Conservation (phyloP, 2,329 filamentous ascomycete genomes). For the Penicillium sp. region DNA sequence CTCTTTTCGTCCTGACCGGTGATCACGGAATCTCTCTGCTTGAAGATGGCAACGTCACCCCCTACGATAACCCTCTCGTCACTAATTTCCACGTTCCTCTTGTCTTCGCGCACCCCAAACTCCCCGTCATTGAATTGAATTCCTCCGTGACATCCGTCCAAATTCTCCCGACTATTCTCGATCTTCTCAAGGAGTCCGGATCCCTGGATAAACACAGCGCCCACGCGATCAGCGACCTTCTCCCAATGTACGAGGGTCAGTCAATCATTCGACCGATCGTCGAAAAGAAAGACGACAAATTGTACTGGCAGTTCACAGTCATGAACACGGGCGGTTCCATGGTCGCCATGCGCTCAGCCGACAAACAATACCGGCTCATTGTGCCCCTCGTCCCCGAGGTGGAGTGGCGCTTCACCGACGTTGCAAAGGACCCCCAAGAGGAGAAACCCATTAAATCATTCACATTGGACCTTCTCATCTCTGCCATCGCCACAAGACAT, state of each 20-base stretch:
- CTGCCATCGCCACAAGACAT: slow-evolving; percentile 25
- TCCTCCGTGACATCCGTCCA: slow-evolving; percentile 27
- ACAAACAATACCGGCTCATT: slow-evolving; percentile 66
- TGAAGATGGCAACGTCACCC: slow-evolving; percentile 26
- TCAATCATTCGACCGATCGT: slow-evolving; percentile 46
- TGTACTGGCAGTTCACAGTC: slow-evolving; percentile 35
- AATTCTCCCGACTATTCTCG: slow-evolving; percentile 49
- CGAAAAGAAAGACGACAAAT: slow-evolving; percentile 31
- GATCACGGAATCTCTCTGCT: slow-evolving; percentile 30
- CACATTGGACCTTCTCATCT: slow-evolving; percentile 26
- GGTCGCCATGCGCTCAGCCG: slow-evolving; percentile 70
- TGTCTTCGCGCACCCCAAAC: slow-evolving; percentile 25
- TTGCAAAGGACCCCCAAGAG: slow-evolving; percentile 36
- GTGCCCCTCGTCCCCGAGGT: slow-evolving; percentile 77
- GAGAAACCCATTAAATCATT: slow-evolving; percentile 32
- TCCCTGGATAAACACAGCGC: slow-evolving; percentile 38
- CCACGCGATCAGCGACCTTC: slow-evolving; percentile 38
- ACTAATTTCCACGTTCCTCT: slow-evolving; percentile 28
- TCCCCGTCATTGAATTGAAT: slow-evolving; percentile 22
- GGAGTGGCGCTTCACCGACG: slow-evolving; percentile 37
- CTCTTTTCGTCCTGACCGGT: slow-evolving; percentile 29
- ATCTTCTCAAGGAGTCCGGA: slow-evolving; percentile 43
- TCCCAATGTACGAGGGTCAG: slow-evolving; percentile 49
- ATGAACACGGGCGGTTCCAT: slow-evolving; percentile 43
- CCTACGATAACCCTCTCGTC: slow-evolving; percentile 28